phyloP scores from a whole-genome alignment of 2,329 filamentous ascomycete genomes.

The Sclerotinia minor region DNA sequence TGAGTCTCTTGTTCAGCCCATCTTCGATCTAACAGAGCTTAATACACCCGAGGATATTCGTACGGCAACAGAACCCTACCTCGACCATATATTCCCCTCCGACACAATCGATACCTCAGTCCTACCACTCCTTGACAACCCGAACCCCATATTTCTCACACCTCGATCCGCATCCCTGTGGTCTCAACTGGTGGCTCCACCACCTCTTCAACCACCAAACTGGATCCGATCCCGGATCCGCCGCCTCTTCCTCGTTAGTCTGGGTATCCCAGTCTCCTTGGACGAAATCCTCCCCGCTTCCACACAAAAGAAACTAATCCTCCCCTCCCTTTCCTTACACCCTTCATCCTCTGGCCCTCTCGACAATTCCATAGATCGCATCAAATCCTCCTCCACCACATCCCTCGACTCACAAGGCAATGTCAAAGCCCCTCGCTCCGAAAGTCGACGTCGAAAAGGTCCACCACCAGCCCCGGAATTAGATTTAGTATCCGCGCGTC shows the following conservation, averaged over 20 bases:
- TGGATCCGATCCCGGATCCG: conserved; percentile 97
- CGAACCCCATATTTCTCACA: conserved; percentile 72
- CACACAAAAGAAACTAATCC: conserved; percentile 95
- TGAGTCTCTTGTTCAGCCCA: conserved; percentile 50
- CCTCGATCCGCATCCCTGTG: conserved; percentile 87
- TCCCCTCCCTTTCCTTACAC: conserved; percentile 70
- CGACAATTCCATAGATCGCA: conserved; percentile 34
- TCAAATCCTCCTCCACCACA: conserved; percentile 51
- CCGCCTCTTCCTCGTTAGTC: conserved; percentile 89
- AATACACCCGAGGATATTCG: conserved; percentile 59
- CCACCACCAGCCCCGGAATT: conserved; percentile 71
- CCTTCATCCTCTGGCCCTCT: conserved; percentile 55
- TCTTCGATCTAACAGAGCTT: conserved; percentile 67
- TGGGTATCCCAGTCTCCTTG: conserved; percentile 92
- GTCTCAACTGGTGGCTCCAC: conserved; percentile 93
- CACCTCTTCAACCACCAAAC: conserved; percentile 90
- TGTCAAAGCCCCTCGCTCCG: conserved; percentile 48
- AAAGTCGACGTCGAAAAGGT: conserved; percentile 50
- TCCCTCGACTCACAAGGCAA: conserved; percentile 59
- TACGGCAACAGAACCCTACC: conserved; percentile 62
- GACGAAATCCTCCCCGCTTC: conserved; percentile 96
- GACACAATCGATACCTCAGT: conserved; percentile 54
- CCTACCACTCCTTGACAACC: conserved; percentile 47
- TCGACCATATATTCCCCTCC: conserved; percentile 65
- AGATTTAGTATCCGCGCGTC: conserved; percentile 74